phyloP scores from a whole-genome alignment of 306 rosid species.

The Alnus glutinosa region DNA sequence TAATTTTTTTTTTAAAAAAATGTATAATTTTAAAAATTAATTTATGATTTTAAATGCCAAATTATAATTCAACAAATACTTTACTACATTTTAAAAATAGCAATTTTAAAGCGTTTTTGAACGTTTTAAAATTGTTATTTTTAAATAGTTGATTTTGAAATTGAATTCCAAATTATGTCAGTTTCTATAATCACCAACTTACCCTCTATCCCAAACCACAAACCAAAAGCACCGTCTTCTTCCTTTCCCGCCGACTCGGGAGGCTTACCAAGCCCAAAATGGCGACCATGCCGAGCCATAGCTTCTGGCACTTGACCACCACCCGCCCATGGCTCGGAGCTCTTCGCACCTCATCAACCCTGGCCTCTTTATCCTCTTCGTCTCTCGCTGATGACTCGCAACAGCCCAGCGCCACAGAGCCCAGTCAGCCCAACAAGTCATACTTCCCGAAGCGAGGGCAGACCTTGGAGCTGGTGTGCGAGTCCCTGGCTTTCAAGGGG shows the following conservation, averaged over 20 bases:
- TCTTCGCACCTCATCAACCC: slow-evolving; percentile 34
- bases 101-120: too few relatives aligned
- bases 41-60: too few relatives aligned
- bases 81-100: too few relatives aligned
- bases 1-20: too few relatives aligned
- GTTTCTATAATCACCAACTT: background rate
- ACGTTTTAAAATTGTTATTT: too few relatives aligned
- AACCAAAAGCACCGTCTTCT: background rate
- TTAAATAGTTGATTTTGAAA: too few relatives aligned
- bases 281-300: slow-evolving; percentile 64
- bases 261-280: slow-evolving; percentile 31
- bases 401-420: slow-evolving; percentile 22
- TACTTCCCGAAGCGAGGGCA: slow-evolving; percentile 90
- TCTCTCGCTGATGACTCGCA: slow-evolving; percentile 42
- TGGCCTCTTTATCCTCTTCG: slow-evolving; percentile 37
- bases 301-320: slow-evolving; percentile 45
- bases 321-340: slow-evolving; percentile 47
- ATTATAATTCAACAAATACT: too few relatives aligned
- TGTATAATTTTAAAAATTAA: too few relatives aligned
- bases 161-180: background rate
- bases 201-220: slow-evolving; percentile 12
- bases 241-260: background rate
- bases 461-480: slow-evolving; percentile 77
- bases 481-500: slow-evolving; percentile 83
- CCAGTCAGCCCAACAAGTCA: slow-evolving; percentile 33